Evolutionary conservation across 2,329 filamentous ascomycete species (phyloP).

Genomic region (Neofusicoccum sp.): DNA sequence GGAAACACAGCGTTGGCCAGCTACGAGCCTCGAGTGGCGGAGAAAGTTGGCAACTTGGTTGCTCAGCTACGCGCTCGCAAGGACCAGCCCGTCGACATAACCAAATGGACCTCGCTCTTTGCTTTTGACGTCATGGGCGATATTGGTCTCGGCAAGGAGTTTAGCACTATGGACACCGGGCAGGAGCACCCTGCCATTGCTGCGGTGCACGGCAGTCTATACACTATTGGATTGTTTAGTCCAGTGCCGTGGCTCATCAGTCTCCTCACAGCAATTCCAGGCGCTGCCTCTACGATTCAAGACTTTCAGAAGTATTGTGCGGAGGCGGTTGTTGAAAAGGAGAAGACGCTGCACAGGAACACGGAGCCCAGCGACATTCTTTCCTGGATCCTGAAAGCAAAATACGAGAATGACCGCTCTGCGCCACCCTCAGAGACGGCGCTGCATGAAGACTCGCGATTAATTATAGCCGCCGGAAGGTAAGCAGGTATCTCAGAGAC

Average conservation of each 20-base stretch:
- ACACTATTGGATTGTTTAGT: slow-evolving; percentile 31
- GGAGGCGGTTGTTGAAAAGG: slow-evolving; percentile 31
- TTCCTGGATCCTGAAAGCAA: slow-evolving; percentile 42
- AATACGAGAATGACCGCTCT: slow-evolving; percentile 36
- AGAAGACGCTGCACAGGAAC: slow-evolving; percentile 22
- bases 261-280: slow-evolving; percentile 32
- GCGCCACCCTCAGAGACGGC: slow-evolving; percentile 32
- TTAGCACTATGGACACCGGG: slow-evolving; percentile 36
- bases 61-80: slow-evolving; percentile 26
- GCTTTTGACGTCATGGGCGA: slow-evolving; percentile 53
- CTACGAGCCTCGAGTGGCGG: slow-evolving; percentile 35
- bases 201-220: slow-evolving; percentile 36
- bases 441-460: slow-evolving; percentile 34
- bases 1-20: not conserved
- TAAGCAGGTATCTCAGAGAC: too few species aligned
- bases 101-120: slow-evolving; percentile 40
- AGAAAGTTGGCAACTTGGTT: slow-evolving; percentile 29
- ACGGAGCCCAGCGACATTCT: slow-evolving; percentile 37
- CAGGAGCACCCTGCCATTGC: slow-evolving; percentile 32
- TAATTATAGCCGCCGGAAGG: slow-evolving; percentile 40
- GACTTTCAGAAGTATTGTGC: slow-evolving; percentile 33
- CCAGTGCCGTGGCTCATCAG: slow-evolving; percentile 39
- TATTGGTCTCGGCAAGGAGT: slow-evolving; percentile 41
- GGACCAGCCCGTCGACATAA: slow-evolving; percentile 28
- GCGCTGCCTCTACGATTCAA: slow-evolving; percentile 26